These are phyloP conservation scores for Cryptosporidium sp. DNA, from an alignment of 169 alveolate genomes.

Conservation along the genomic window DNA sequence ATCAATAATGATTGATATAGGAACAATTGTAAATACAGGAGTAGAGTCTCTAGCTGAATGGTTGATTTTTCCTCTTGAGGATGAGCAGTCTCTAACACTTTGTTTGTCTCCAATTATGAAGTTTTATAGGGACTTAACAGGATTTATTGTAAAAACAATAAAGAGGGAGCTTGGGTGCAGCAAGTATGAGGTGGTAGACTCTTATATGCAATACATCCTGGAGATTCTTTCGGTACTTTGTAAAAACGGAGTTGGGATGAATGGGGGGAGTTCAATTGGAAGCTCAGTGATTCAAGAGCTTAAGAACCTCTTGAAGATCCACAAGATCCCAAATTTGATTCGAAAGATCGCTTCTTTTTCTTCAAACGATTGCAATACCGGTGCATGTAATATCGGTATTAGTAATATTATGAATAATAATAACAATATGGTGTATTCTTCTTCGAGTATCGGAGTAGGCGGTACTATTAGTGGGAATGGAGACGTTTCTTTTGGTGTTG, in stretches of 20 bases:
- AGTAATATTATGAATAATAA: background rate
- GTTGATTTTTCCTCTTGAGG: slow-evolving; percentile 62
- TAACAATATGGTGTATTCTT: background rate
- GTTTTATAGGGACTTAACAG: slow-evolving; percentile 37
- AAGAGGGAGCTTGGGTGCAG: slow-evolving; percentile 13
- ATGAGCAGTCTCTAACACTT: slow-evolving; percentile 21
- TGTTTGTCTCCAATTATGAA: slow-evolving; percentile 53
- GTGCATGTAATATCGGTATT: background rate
- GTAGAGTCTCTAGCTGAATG: slow-evolving; percentile 58
- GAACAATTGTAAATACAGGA: slow-evolving; percentile 60
- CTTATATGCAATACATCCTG: slow-evolving; percentile 2
- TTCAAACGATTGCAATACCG: background rate
- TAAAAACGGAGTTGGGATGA: slow-evolving; percentile 12
- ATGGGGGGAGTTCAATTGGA: background rate
- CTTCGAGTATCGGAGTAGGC: background rate
- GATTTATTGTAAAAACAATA: slow-evolving; percentile 28
- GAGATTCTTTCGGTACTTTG: slow-evolving; percentile 3
- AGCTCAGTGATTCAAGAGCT: slow-evolving; percentile 13
- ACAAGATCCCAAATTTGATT: slow-evolving; percentile 1
- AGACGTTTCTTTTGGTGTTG: background rate
- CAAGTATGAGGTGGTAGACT: slow-evolving; percentile 5
- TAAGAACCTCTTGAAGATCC: background rate
- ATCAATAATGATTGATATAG: slow-evolving; percentile 44
- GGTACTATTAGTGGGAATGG: background rate
- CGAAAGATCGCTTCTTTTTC: background rate